Percentiles rank a stretch among this genome's conserved stretches.
Evolutionary conservation across 2,329 filamentous ascomycete genomes (phyloP).

Genomic region (Microsporum ferrugineum): DNA sequence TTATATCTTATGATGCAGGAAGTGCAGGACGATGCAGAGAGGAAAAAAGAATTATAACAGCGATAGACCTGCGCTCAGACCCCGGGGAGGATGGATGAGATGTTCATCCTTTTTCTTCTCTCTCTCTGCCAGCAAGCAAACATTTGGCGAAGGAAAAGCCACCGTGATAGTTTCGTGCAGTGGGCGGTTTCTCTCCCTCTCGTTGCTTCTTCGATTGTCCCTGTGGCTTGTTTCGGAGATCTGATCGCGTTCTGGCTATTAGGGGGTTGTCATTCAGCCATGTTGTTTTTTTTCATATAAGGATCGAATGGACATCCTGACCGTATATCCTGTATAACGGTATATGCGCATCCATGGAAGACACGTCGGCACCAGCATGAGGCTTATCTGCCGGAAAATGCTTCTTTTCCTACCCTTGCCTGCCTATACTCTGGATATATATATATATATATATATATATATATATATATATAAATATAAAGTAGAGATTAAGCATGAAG

Average conservation of each 20-base stretch:
- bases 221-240: not conserved
- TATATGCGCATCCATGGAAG: not conserved
- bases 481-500: not conserved
- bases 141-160: not conserved
- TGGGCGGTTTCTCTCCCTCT: not conserved
- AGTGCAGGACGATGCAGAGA: too few species aligned
- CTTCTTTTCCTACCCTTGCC: not conserved
- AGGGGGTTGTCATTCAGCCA: too few species aligned
- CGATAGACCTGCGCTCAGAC: not conserved
- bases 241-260: not conserved
- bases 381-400: not conserved
- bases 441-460: too few species aligned
- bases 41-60: too few species aligned
- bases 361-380: not conserved
- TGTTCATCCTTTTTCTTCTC: too few species aligned
- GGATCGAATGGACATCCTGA: too few species aligned
- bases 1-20: too few species aligned
- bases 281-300: too few species aligned
- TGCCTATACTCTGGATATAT: too few species aligned
- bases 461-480: too few species aligned
- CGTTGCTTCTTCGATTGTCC: not conserved
- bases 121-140: not conserved
- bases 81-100: too few species aligned
- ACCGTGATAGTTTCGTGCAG: not conserved
- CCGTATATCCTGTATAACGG: too few species aligned